phyloP scores from a whole-genome alignment of 768 basidiomycete species.

The Melanogaster broomeanus region DNA sequence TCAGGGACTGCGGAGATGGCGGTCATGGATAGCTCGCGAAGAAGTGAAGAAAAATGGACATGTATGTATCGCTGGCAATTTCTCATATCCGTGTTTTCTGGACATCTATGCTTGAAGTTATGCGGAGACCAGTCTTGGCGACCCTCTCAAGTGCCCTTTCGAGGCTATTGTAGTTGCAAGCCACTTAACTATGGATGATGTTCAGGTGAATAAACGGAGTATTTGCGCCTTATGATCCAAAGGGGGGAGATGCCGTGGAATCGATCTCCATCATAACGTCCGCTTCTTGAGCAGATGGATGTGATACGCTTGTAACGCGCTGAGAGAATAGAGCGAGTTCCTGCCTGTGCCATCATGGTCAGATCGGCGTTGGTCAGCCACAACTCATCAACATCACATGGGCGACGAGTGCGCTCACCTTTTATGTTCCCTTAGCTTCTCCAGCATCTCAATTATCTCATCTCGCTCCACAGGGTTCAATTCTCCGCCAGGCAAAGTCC shows the following conservation, averaged over 20 bases:
- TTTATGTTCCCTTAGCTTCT: conserved; percentile 62
- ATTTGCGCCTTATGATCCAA: conserved; percentile 39
- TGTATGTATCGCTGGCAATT: too few relatives aligned
- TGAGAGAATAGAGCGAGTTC: conserved; percentile 56
- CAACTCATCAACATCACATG: too few relatives aligned
- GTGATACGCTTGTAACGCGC: conserved; percentile 38
- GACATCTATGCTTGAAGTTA: too few relatives aligned
- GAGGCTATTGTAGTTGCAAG: too few relatives aligned
- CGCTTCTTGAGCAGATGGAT: conserved; percentile 19
- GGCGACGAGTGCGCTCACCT: conserved; percentile 38
- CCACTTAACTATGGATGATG: too few relatives aligned
- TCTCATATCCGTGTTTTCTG: too few relatives aligned
- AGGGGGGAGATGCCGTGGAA: conserved; percentile 74
- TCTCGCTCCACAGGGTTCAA: conserved; percentile 68
- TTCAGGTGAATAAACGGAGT: too few relatives aligned
- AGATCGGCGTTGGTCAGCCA: background rate
- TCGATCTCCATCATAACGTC: conserved; percentile 65
- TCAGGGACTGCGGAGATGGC: too few relatives aligned
- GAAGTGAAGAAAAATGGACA: too few relatives aligned
- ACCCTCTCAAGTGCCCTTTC: too few relatives aligned
- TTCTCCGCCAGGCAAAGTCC: conserved; percentile 70
- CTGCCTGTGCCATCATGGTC: conserved; percentile 36
- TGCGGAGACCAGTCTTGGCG: too few relatives aligned
- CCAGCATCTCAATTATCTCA: conserved; percentile 69
- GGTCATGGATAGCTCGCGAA: too few relatives aligned